Base-by-base conservation (phyloP, 2,329 filamentous ascomycete species). In the Dactylellina leptospora region DNA sequence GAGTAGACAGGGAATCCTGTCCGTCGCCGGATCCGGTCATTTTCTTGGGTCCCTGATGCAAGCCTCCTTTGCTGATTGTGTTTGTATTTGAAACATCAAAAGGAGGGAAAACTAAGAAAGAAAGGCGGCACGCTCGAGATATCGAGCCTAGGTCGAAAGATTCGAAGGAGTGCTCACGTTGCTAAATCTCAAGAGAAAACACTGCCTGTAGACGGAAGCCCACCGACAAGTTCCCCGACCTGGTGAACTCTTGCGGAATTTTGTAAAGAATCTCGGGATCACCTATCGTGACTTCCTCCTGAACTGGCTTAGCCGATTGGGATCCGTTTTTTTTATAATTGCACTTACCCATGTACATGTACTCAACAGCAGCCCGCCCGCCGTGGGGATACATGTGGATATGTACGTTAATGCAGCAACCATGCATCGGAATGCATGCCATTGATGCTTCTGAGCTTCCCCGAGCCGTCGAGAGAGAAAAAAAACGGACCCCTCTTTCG, bases 381-480 rank as follows among this genome's bases (percentile, higher is more conserved):
- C 51, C 10, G 44, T 40, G 28, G 20, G 40, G 44, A 42, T 51
- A 58, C 53, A 38, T 38, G 42, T 4, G 11, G 47, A 64, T 50
- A 55, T 55, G 33, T 45, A 48, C n/a, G 23, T 64, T n/a, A 33
- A 66, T 66, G 61, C 61, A 66, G 51, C 44, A 30, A 47, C 28
- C 58, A 40, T 71, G 66, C 66, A 71, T 71, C 66, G 66, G 66
- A 71, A 71, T 63, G 66, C 66, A 71, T 50, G 51, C 66, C 58
- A 56, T 33, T 71, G 59, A 48, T 63, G 48, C 66, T 36, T 66
- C 44, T 40, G 61, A 56, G 61, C 61, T 71, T 71, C 66, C 66
- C 56, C 64, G 64, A 61, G 64, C 64, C 64, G 58, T 58, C 58
- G 53, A 33, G 27, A 59, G 47, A 23, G 28, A 55, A 33, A n/a